phyloP scores from a whole-genome alignment of 2,329 filamentous ascomycete species.

The Stagonosporopsis chrysanthemi region DNA sequence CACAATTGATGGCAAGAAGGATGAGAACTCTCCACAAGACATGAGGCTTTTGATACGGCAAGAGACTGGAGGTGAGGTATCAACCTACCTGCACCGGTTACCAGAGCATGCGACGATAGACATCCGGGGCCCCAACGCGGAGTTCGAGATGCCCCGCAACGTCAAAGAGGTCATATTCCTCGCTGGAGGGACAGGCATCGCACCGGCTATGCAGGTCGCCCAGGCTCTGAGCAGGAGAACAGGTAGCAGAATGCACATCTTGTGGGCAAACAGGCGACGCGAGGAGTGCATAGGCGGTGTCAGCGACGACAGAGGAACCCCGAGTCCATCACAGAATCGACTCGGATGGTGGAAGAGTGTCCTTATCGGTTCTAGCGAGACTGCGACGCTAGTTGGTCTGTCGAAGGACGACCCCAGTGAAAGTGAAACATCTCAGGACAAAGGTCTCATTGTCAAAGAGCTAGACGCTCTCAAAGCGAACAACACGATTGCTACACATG shows the following conservation, averaged over 20 bases:
- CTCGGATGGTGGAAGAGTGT: constrained; percentile 41
- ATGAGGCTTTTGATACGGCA: constrained; percentile 80
- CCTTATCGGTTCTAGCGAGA: constrained; percentile 26
- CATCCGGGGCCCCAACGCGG: constrained; percentile 78
- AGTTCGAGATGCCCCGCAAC: constrained; percentile 66
- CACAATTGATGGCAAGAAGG: constrained; percentile 43
- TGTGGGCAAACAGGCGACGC: constrained; percentile 80
- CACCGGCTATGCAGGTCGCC: constrained; percentile 84
- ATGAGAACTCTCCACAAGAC: constrained; percentile 45
- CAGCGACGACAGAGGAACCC: constrained; percentile 54
- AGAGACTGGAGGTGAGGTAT: constrained; percentile 83
- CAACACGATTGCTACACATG: constrained; percentile 22
- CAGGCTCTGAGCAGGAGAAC: constrained; percentile 63
- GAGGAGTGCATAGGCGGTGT: constrained; percentile 71
- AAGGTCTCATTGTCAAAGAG: constrained; percentile 65
- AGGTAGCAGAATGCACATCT: constrained; percentile 66
- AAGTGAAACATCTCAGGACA: constrained; percentile 16
- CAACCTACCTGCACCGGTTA: constrained; percentile 76
- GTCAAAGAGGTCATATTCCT: constrained; percentile 76
- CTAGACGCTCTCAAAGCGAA: constrained; percentile 66
- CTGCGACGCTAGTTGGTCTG: constrained; percentile 11
- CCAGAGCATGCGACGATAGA: constrained; percentile 70
- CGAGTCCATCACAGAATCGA: constrained; percentile 16
- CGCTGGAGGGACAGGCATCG: constrained; percentile 91
- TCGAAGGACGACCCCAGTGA: constrained; percentile 11